Conservation (phyloP, 1,284 basidiomycete species). For the Apiotrichum brassicae region DNA sequence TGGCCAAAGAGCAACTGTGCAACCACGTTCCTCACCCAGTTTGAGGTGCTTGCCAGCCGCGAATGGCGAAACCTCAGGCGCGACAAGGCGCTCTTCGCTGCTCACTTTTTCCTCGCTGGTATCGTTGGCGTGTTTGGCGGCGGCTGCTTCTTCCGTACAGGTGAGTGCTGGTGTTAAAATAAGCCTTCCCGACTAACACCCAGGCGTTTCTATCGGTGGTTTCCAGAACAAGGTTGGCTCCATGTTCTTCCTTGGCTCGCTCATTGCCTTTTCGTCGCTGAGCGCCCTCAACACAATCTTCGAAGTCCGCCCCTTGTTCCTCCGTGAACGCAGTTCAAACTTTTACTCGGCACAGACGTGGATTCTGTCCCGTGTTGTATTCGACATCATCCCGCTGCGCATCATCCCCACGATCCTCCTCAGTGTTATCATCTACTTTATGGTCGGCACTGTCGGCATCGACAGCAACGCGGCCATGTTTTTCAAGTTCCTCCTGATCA, state of each 20-base stretch:
- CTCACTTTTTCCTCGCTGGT: slow-evolving; percentile 63
- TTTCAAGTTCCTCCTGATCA: slow-evolving; percentile 75
- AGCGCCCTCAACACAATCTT: slow-evolving; percentile 81
- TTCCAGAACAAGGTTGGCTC: slow-evolving; percentile 86
- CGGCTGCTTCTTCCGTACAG: slow-evolving; percentile 77
- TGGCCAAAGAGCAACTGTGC: slow-evolving; percentile 22
- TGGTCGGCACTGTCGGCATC: slow-evolving; percentile 60
- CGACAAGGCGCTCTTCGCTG: slow-evolving; percentile 72
- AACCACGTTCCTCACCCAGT: slow-evolving; percentile 76
- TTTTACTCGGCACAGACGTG: slow-evolving; percentile 58
- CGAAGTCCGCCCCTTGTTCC: slow-evolving; percentile 70
- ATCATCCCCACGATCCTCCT: slow-evolving; percentile 90
- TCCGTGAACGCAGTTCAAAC: slow-evolving; percentile 64
- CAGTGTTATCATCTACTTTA: slow-evolving; percentile 89
- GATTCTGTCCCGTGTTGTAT: slow-evolving; percentile 95
- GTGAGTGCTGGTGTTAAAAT: no score
- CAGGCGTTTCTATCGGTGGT: slow-evolving; percentile 72
- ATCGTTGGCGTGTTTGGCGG: slow-evolving; percentile 73
- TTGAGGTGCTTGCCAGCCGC: slow-evolving; percentile 67
- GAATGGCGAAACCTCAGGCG: slow-evolving; percentile 75
- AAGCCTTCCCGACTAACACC: no score
- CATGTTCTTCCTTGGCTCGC: slow-evolving; percentile 79
- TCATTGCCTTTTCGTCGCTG: slow-evolving; percentile 78
- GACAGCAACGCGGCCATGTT: slow-evolving; percentile 60
- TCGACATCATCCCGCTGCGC: slow-evolving; percentile 91